phyloP scores from a whole-genome alignment of 1,284 basidiomycete genomes.

The Ustilago trichophora region DNA sequence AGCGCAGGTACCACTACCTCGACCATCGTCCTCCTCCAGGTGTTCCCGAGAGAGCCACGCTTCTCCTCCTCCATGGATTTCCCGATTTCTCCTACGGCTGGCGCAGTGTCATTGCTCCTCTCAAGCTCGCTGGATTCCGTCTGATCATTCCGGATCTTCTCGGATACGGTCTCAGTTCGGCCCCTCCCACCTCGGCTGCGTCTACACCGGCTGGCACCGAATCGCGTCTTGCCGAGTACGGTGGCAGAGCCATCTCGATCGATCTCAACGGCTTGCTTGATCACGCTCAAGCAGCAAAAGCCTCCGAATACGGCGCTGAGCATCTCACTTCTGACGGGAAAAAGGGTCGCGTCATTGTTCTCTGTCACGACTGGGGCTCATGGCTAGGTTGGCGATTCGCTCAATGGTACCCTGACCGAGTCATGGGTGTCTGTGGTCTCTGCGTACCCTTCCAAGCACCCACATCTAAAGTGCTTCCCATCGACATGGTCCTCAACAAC shows the following conservation, averaged over 20 bases:
- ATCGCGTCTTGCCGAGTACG: slow-evolving; percentile 49
- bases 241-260: slow-evolving; percentile 42
- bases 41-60: slow-evolving; percentile 35
- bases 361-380: slow-evolving; percentile 59
- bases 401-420: slow-evolving; percentile 42
- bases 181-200: slow-evolving; percentile 33
- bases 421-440: slow-evolving; percentile 53
- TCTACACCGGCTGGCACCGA: slow-evolving; percentile 17
- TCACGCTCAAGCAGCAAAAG: slow-evolving; percentile 38
- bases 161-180: slow-evolving; percentile 48
- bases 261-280: slow-evolving; percentile 55
- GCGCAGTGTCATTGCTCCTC: slow-evolving; percentile 41
- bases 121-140: slow-evolving; percentile 45
- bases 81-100: slow-evolving; percentile 50
- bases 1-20: slow-evolving; percentile 57
- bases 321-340: slow-evolving; percentile 29
- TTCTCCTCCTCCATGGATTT: slow-evolving; percentile 58
- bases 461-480: slow-evolving; percentile 32
- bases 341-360: slow-evolving; percentile 47
- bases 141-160: slow-evolving; percentile 55
- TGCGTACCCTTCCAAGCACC: slow-evolving; percentile 50
- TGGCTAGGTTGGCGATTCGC: slow-evolving; percentile 55
- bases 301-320: slow-evolving; percentile 38
- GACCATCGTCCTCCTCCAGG: slow-evolving; percentile 42
- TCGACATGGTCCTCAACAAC: slow-evolving; percentile 34